These are phyloP conservation scores for Cyanidioschyzon merolae DNA, from an alignment of 23 red algal genomes.

Conservation along the genomic window DNA sequence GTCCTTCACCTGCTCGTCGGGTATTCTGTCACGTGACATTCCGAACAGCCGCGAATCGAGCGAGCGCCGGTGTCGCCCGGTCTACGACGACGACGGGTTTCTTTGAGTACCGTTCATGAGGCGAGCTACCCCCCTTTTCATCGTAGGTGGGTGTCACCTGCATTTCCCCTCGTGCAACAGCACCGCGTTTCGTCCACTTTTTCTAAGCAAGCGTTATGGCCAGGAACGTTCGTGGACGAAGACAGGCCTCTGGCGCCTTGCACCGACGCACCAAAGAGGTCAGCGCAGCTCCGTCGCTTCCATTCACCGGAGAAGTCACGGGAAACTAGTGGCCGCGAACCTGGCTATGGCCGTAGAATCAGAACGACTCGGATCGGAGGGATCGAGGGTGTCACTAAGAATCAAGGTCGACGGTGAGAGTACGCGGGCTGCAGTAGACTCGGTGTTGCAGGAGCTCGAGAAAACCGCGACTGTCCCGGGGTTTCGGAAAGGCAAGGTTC, in stretches of 20 bases:
- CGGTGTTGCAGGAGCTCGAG: constrained; percentile 41
- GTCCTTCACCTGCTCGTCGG: neutral
- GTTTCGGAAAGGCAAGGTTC: constrained; percentile 84
- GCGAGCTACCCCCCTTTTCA: neutral
- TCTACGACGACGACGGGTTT: neutral
- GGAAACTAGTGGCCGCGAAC: neutral
- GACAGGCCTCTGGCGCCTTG: too few species aligned
- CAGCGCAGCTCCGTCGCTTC: too few species aligned
- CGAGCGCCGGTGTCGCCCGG: neutral
- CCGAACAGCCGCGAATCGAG: neutral
- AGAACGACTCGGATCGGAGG: neutral
- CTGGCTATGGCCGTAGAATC: neutral
- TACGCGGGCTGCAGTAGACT: neutral
- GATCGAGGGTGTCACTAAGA: neutral
- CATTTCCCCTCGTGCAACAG: too few species aligned
- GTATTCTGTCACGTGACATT: neutral
- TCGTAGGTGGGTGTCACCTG: neutral
- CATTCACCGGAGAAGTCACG: neutral
- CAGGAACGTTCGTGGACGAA: too few species aligned
- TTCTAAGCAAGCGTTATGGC: too few species aligned
- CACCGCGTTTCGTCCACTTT: too few species aligned
- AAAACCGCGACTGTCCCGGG: constrained; percentile 56
- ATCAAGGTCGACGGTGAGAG: constrained; percentile 10
- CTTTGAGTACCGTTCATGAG: neutral
- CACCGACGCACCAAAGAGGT: too few species aligned